Evolutionary conservation across 1,139 yeast genomes (phyloP).

Genomic region (Yamadazyma diddensiae): DNA sequence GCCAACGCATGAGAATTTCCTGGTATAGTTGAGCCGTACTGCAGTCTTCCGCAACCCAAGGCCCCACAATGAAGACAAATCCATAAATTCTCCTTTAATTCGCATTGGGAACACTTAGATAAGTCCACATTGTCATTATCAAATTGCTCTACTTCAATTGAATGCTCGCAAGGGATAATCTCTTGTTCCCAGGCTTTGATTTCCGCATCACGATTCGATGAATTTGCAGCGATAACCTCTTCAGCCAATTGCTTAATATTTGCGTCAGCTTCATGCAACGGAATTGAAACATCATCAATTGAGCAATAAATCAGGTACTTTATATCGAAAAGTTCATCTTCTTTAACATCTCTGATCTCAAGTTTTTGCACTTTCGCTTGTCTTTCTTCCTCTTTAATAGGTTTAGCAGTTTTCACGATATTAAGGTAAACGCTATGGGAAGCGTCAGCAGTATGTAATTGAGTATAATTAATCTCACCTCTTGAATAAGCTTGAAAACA

Average conservation of each 20-base stretch:
- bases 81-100: constrained; percentile 73
- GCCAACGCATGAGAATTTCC: constrained; percentile 88
- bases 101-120: constrained; percentile 61
- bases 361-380: constrained; percentile 65
- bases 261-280: constrained; percentile 21
- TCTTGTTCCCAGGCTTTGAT: constrained; percentile 92
- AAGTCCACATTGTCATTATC: constrained; percentile 23
- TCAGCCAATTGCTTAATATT: constrained; percentile 33
- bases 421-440: constrained; percentile 58
- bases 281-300: constrained; percentile 21
- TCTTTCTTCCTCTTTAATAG: constrained; percentile 19
- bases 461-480: constrained; percentile 51
- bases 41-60: constrained; percentile 88
- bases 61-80: constrained; percentile 87
- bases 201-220: constrained; percentile 66
- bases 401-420: constrained; percentile 47
- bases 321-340: constrained; percentile 65
- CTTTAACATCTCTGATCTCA: constrained; percentile 68
- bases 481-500: constrained; percentile 67
- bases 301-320: constrained; percentile 44
- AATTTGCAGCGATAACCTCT: constrained; percentile 59
- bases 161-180: constrained; percentile 75
- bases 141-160: constrained; percentile 48
- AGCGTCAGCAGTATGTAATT: constrained; percentile 47
- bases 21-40: constrained; percentile 80